Evolutionary conservation across 257 asterid genomes (phyloP).

Genomic region (Lycium barbarum): DNA sequence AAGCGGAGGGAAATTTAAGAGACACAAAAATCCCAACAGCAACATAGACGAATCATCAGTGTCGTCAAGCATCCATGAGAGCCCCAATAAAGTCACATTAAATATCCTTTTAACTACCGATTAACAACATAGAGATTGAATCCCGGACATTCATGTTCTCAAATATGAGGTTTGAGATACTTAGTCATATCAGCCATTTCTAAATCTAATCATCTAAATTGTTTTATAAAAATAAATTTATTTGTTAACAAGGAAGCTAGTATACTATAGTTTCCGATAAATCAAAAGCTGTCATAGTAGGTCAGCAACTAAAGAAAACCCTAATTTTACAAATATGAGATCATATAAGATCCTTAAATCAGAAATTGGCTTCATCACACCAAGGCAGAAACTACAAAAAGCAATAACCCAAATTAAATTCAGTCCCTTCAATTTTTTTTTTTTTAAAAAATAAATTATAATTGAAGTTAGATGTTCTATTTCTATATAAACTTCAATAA

Average conservation of each 20-base stretch:
- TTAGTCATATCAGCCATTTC: background rate
- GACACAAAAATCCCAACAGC: conserved; percentile 13
- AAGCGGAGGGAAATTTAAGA: background rate
- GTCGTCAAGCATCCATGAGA: background rate
- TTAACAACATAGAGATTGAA: background rate
- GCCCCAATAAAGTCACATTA: conserved; percentile 6
- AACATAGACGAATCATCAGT: background rate
- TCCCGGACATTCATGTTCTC: background rate
- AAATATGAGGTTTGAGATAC: background rate
- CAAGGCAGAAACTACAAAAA: background rate
- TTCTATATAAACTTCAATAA: background rate
- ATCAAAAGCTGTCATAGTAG: background rate
- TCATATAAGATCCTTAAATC: background rate
- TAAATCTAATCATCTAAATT: background rate
- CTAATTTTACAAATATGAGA: background rate
- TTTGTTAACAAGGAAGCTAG: background rate
- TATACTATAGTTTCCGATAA: background rate
- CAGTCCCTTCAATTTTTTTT: background rate
- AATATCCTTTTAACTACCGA: background rate
- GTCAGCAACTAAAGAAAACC: background rate
- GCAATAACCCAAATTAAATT: conserved; percentile 1
- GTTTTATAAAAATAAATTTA: background rate
- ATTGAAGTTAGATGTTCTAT: no score
- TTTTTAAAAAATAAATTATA: no score
- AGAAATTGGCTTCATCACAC: background rate